Evolutionary conservation across 805 yeast genomes (phyloP).

Genomic region (Crinitomyces ghanaensis): DNA sequence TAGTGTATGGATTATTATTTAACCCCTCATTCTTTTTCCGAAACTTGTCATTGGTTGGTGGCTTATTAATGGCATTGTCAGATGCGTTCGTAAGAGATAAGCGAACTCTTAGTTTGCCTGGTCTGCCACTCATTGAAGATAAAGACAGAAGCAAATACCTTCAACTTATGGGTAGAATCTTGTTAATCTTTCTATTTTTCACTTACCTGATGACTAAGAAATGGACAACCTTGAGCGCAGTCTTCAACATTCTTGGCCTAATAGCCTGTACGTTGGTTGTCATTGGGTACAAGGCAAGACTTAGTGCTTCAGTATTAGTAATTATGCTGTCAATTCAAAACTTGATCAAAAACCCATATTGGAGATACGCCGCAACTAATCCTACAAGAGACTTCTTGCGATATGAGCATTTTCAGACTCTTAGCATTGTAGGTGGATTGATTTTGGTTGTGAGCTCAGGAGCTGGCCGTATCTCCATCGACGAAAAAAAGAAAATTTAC

Average conservation of each 20-base stretch:
- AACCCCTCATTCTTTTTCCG: conserved; percentile 76
- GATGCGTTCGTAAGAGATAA: conserved; percentile 75
- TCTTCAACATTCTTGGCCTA: conserved; percentile 60
- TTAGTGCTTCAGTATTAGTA: conserved; percentile 62
- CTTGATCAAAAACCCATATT: conserved; percentile 71
- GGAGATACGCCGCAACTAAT: conserved; percentile 62
- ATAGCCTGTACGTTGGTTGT: conserved; percentile 65
- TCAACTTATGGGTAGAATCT: conserved; percentile 75
- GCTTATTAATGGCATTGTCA: conserved; percentile 73
- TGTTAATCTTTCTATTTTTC: conserved; percentile 72
- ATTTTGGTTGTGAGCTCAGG: conserved; percentile 87
- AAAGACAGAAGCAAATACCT: conserved; percentile 71
- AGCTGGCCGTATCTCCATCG: conserved; percentile 88
- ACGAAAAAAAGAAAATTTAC: conserved; percentile 90
- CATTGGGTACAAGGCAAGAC: conserved; percentile 86
- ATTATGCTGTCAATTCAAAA: conserved; percentile 66
- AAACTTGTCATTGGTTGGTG: conserved; percentile 85
- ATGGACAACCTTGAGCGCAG: conserved; percentile 55
- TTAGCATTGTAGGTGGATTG: conserved; percentile 91
- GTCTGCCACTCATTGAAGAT: conserved; percentile 58
- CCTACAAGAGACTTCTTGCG: conserved; percentile 78
- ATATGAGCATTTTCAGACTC: conserved; percentile 89
- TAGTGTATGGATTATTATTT: conserved; percentile 76
- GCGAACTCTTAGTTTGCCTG: conserved; percentile 57
- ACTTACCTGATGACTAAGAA: conserved; percentile 64